phyloP scores from a whole-genome alignment of 345 rosid genomes.

The Bretschneidera sinensis region DNA sequence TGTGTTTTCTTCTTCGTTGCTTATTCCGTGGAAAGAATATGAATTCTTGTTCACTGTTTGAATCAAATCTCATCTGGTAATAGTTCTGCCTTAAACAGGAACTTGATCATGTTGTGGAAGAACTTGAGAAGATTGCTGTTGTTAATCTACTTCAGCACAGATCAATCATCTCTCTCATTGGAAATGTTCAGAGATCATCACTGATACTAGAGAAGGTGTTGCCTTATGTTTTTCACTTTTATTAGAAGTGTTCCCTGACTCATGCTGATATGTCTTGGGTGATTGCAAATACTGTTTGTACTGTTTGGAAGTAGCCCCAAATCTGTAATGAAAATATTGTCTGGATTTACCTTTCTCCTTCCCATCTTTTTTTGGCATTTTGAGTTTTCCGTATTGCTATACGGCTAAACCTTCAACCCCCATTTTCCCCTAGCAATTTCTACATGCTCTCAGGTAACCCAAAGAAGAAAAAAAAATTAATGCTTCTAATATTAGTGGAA shows the following conservation, averaged over 20 bases:
- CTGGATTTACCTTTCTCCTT: no score
- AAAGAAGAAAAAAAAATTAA: no score
- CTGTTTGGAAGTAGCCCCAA: not conserved
- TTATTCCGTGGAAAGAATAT: not conserved
- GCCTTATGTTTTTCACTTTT: slow-evolving; percentile 10
- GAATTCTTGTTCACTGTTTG: slow-evolving; percentile 12
- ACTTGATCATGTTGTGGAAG: slow-evolving; percentile 97
- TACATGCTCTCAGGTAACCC: no score
- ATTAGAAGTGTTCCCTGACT: not conserved
- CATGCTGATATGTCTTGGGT: not conserved
- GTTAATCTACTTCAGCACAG: slow-evolving; percentile 82
- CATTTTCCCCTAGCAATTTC: no score
- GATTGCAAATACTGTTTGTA: not conserved
- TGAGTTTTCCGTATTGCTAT: no score
- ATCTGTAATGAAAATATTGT: not conserved
- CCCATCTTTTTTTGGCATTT: no score
- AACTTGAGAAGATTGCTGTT: slow-evolving; percentile 91
- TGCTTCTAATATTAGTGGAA: not conserved
- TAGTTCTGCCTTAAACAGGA: slow-evolving; percentile 43
- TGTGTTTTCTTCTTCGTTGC: not conserved
- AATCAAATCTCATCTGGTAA: slow-evolving; percentile 1
- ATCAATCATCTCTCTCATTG: slow-evolving; percentile 91
- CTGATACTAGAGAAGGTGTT: slow-evolving; percentile 88
- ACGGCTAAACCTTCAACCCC: no score
- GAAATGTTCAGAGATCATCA: slow-evolving; percentile 90